Evolutionary conservation across 768 basidiomycete species (phyloP).

Genomic region (Sarcodon sp.): DNA sequence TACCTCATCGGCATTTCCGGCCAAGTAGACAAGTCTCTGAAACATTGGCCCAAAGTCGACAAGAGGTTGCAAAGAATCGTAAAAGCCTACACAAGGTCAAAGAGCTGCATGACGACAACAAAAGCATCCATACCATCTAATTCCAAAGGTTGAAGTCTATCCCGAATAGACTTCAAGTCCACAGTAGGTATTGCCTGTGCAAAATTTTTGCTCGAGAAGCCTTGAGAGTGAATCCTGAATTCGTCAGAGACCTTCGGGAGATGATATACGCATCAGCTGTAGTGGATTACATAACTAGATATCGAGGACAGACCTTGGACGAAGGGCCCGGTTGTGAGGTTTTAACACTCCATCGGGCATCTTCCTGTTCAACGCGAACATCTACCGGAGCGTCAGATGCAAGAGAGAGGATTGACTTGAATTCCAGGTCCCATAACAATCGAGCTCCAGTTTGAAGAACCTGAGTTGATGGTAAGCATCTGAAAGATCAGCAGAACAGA

Average conservation of each 20-base stretch:
- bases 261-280: too few species aligned
- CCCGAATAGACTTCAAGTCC: conserved; percentile 3
- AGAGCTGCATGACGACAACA: neutral
- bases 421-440: conserved; percentile 13
- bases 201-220: neutral
- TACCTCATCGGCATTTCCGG: conserved; percentile 1
- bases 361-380: conserved; percentile 9
- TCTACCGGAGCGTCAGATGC: conserved; percentile 10
- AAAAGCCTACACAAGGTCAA: conserved; percentile 13
- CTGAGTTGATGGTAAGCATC: conserved; percentile 8
- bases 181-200: neutral
- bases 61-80: conserved; percentile 16
- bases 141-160: neutral
- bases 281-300: too few species aligned
- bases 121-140: neutral
- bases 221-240: neutral
- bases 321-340: conserved; percentile 4
- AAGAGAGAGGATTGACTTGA: conserved; percentile 12
- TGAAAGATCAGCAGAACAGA: neutral
- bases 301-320: neutral
- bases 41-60: conserved; percentile 17
- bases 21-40: neutral
- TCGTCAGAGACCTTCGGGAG: neutral
- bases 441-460: conserved; percentile 22
- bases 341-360: conserved; percentile 15